A percentile compares a stretch with the other conserved stretches of the same genome.
Evolutionary conservation across 192 early-diverging fungal species (phyloP).

Genomic region (Coemansia nantahalensis): DNA sequence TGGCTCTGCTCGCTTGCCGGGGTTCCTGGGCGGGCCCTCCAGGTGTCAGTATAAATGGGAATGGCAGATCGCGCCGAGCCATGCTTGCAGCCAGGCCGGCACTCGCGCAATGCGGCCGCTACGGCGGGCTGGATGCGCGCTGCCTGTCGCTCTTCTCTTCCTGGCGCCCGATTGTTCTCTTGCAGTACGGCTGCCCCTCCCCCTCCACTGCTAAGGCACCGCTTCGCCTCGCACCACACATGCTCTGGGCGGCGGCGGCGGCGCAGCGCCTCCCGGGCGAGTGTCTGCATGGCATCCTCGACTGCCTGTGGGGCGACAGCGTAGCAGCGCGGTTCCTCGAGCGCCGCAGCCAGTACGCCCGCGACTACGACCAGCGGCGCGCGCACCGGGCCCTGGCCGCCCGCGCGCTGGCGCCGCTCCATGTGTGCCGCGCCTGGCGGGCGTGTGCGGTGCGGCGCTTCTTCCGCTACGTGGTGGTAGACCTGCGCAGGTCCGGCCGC

Average conservation of each 20-base stretch:
- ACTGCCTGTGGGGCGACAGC: slow-evolving; percentile 29
- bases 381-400: slow-evolving; percentile 17
- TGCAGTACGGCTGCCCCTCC: too few species aligned
- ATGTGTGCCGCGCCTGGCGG: slow-evolving; percentile 39
- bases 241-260: neutral
- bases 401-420: slow-evolving; percentile 21
- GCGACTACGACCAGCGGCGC: slow-evolving; percentile 40
- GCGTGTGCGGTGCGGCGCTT: slow-evolving; percentile 7
- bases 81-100: too few species aligned
- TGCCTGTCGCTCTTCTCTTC: too few species aligned
- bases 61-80: too few species aligned
- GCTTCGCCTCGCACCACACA: too few species aligned
- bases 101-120: too few species aligned
- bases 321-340: slow-evolving; percentile 13
- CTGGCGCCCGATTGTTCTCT: too few species aligned
- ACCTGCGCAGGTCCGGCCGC: slow-evolving; percentile 1
- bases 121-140: too few species aligned
- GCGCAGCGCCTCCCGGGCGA: slow-evolving; percentile 22
- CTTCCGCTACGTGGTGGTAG: slow-evolving; percentile 16
- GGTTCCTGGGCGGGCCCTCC: too few species aligned
- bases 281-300: slow-evolving; percentile 27
- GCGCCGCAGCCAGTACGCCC: slow-evolving; percentile 15
- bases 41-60: too few species aligned
- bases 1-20: too few species aligned
- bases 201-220: neutral